Evolutionary conservation across 208 protist genomes (phyloP).

Genomic region (Acanthamoeba lugdunensis): DNA sequence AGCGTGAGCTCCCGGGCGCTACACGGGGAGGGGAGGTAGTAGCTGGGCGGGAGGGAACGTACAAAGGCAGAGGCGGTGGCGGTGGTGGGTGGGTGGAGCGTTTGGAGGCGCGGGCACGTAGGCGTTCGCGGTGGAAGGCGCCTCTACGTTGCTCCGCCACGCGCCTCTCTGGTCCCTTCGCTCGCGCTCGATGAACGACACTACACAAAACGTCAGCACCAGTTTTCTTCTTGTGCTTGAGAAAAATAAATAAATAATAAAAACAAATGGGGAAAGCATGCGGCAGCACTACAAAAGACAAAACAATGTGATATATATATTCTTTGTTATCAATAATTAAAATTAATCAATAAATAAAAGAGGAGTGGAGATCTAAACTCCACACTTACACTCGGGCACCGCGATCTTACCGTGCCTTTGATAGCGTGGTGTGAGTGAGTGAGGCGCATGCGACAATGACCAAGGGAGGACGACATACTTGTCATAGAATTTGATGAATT

Average conservation of each 20-base stretch:
- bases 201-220: neutral
- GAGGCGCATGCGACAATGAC: too few species aligned
- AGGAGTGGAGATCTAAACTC: too few species aligned
- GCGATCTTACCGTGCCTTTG: neutral
- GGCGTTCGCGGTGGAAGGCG: slow-evolving; percentile 26
- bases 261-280: too few species aligned
- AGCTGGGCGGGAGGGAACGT: neutral
- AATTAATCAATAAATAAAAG: too few species aligned
- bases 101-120: slow-evolving; percentile 21
- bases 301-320: too few species aligned
- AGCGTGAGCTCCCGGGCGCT: neutral
- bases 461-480: neutral
- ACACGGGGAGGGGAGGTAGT: too few species aligned
- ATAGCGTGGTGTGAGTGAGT: too few species aligned
- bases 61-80: neutral
- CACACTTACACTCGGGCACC: neutral
- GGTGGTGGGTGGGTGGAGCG: neutral
- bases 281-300: too few species aligned
- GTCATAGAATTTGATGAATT: neutral
- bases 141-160: slow-evolving; percentile 18
- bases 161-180: slow-evolving; percentile 1
- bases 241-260: too few species aligned
- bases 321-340: too few species aligned
- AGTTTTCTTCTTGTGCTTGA: too few species aligned
- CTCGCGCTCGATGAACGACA: neutral